Base-by-base conservation (phyloP, 768 basidiomycete genomes). In the Serendipita vermifera region DNA sequence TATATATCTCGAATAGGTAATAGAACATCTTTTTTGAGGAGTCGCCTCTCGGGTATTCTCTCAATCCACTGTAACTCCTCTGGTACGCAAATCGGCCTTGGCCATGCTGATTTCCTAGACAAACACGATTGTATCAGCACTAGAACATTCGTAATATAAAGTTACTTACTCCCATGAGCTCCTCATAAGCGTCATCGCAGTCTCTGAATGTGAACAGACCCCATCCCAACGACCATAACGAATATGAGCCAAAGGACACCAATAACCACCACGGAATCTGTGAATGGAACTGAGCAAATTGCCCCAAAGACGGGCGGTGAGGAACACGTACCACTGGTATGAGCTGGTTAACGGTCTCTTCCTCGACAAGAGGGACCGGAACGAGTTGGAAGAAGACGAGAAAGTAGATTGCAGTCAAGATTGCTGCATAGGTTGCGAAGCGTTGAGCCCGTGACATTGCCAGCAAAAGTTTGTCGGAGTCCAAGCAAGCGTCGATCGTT, bases 241-340 rank as follows among this genome's bases (percentile, higher is more conserved):
- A 83, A 65, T 85, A 89, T 1, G 86, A 80, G 11, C 87, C 87
- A 60, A 87, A 87, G 1, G 82, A 72, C 2, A 89, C 81, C 11
- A 89, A 75, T 6, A 86, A 63, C 85, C 85, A 88, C 82, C 83
- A 90, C 2, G 87, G 86, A 29, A 88, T 67, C 87, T 87, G 54
- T 36, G n/a, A 36, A 36, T 9, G 9, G 35, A 36, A 36, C 35
- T 36, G 35, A n/a, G 9, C n/a, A 36, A n/a, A 20, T 29, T 9
- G 29, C 20, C 46, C 46, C 17, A 27, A 24, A 55, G 38, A 24
- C 55, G 40, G 38, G 33, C 9, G 27, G 5, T 33, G 15, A 51
- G 27, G 5, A 48, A 2, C 27, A 71, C 82, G 64, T 57, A 84
- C 83, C 60, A 82, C 76, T 22, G 83, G 79, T 41, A 85, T 62